Evolutionary conservation across 768 basidiomycete genomes (phyloP).

Genomic region (Lentinula sp.): DNA sequence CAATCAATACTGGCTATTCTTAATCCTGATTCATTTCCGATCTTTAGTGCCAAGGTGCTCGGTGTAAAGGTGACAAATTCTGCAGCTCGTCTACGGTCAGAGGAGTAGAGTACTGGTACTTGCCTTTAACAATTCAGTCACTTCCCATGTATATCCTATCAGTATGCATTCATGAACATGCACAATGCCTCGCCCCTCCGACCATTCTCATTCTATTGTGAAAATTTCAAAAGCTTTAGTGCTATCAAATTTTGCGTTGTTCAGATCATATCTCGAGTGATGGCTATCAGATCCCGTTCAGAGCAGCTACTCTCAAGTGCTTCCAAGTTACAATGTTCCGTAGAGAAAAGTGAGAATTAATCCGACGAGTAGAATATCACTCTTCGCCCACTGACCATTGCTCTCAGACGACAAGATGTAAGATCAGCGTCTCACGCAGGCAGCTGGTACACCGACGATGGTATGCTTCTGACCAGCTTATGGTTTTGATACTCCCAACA

Average conservation of each 20-base stretch:
- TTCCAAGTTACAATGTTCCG: not conserved
- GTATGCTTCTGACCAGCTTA: constrained; percentile 28
- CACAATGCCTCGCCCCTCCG: constrained; percentile 13
- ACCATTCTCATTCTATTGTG: not conserved
- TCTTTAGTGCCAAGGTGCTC: constrained; percentile 68
- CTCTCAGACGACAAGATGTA: constrained; percentile 8
- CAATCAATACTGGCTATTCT: not conserved
- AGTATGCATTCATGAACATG: constrained; percentile 50
- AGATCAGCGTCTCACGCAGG: constrained; percentile 79
- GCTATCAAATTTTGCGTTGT: not conserved
- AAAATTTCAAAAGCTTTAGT: not conserved
- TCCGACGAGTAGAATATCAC: not conserved
- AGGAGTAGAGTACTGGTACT: constrained; percentile 61
- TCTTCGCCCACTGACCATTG: not conserved
- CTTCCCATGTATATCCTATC: constrained; percentile 44
- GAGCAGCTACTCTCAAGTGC: constrained; percentile 6
- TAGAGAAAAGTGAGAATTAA: not conserved
- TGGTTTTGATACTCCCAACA: constrained; percentile 11
- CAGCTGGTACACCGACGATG: constrained; percentile 79
- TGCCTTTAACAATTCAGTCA: constrained; percentile 29
- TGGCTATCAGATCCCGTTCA: not conserved
- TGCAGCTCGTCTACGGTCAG: constrained; percentile 87
- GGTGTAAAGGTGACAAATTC: constrained; percentile 94
- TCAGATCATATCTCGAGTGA: not conserved
- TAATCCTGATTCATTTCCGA: constrained; percentile 6